These are phyloP conservation scores for Hypoxylon lienhwacheense DNA, from an alignment of 495 filamentous ascomycete genomes.

Conservation along the genomic window DNA sequence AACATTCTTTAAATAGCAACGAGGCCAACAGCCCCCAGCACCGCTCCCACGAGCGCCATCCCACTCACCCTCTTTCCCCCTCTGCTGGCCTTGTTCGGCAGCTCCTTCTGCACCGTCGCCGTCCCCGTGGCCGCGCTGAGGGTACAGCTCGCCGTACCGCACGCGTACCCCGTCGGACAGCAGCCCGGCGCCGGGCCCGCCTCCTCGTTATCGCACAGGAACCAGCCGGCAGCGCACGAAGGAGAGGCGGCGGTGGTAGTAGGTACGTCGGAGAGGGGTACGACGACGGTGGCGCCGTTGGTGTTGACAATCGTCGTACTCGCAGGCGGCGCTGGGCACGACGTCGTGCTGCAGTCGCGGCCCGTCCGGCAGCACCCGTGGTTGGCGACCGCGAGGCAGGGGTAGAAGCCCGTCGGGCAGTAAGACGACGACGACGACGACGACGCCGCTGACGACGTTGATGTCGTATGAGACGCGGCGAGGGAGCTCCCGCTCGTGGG, in stretches of 20 bases:
- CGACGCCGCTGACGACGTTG: too few species aligned
- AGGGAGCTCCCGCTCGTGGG: constrained; percentile 23
- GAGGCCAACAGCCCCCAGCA: background rate
- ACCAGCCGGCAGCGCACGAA: constrained; percentile 78
- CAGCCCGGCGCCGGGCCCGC: constrained; percentile 68
- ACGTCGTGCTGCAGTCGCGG: constrained; percentile 67
- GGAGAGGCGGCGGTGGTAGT: constrained; percentile 33
- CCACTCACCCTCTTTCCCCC: background rate
- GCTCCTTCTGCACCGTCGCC: constrained; percentile 62
- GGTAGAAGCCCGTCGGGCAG: constrained; percentile 62
- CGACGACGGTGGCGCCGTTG: constrained; percentile 69
- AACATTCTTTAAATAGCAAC: background rate
- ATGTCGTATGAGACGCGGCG: constrained; percentile 22
- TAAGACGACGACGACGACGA: constrained; percentile 38
- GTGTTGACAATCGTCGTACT: constrained; percentile 65
- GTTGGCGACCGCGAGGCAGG: constrained; percentile 53
- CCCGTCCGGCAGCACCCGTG: constrained; percentile 73
- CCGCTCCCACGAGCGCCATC: background rate
- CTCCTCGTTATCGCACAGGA: constrained; percentile 58
- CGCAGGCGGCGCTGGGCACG: constrained; percentile 55
- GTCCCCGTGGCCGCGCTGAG: constrained; percentile 47
- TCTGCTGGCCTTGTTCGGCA: constrained; percentile 34
- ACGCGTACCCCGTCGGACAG: constrained; percentile 74
- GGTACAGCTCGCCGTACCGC: constrained; percentile 71
- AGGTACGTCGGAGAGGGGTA: constrained; percentile 52